phyloP scores from a whole-genome alignment of 805 yeast genomes.

The Suhomyces faveliae region DNA sequence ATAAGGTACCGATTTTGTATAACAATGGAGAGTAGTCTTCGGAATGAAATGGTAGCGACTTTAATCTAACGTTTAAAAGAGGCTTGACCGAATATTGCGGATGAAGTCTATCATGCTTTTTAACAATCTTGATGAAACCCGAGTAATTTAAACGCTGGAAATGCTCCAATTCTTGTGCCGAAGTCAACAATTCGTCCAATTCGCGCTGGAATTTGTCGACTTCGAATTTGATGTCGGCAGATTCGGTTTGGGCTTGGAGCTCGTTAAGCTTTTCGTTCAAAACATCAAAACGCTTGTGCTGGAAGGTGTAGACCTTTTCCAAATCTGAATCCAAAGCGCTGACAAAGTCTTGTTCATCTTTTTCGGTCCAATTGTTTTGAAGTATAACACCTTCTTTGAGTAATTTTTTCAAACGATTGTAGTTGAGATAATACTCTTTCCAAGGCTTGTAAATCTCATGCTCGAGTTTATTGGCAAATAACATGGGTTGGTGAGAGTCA shows the following conservation, averaged over 20 bases:
- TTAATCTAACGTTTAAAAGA: constrained; percentile 80
- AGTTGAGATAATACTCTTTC: constrained; percentile 70
- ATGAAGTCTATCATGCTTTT: constrained; percentile 92
- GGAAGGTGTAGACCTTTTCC: constrained; percentile 77
- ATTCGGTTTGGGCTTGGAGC: constrained; percentile 58
- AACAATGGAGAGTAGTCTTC: constrained; percentile 93
- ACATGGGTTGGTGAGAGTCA: constrained; percentile 46
- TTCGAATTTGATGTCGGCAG: constrained; percentile 44
- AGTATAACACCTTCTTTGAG: constrained; percentile 64
- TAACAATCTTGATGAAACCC: constrained; percentile 90
- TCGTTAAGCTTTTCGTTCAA: constrained; percentile 62
- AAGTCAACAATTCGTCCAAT: constrained; percentile 69
- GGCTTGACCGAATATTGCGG: constrained; percentile 88
- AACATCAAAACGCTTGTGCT: constrained; percentile 62
- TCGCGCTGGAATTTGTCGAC: constrained; percentile 60
- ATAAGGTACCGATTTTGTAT: constrained; percentile 76
- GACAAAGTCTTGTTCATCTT: constrained; percentile 71
- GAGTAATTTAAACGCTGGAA: constrained; percentile 92
- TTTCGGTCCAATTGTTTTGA: constrained; percentile 58
- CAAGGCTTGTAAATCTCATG: constrained; percentile 86
- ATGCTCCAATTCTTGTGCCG: constrained; percentile 83
- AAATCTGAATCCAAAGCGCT: constrained; percentile 63
- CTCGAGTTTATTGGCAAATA: constrained; percentile 81
- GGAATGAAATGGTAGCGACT: constrained; percentile 84
- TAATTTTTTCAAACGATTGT: constrained; percentile 61